Evolutionary conservation across 768 basidiomycete species (phyloP), one percentile per base, ranked within the genome.

Genomic region (Pilatotrama ljubarskyi): DNA sequence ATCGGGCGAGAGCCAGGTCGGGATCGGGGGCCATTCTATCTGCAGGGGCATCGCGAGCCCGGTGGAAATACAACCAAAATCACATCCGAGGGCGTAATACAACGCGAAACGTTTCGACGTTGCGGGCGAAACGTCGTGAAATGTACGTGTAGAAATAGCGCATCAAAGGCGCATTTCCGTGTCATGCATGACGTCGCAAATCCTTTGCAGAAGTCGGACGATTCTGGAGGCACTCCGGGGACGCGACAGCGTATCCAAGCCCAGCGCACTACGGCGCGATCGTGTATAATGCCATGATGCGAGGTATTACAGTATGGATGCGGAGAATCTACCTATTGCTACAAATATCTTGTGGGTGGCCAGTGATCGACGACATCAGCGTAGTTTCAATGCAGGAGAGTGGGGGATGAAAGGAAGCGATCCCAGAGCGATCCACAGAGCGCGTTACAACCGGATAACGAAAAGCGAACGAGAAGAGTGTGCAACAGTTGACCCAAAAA

Each of bases 271-370:
- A 55, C 56, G 62, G 65, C 65, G 65, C 65, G 65, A 32, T 63
- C 65, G 65, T 66, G 65, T 66, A 66, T 66, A 56, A 61, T 58
- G 59, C 64, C 64, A 66, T 64, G 54, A 66, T 63, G 60, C 65
- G 65, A 66, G 65, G 65, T 66, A 56, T 63, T 66, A 63, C 65
- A 66, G 57, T 59, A 51, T 41, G 54, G 58, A 51, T 46, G 50
- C 51, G 58, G 37, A 51, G 40, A 49, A 20, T 65, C 60, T 62
- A 65, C 57, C 63, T 64, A 64, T 64, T 61, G 63, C 63, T 64
- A 64, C 63, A 64, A n/a, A 40, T 42, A 56, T 54, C 47, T 48
- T 53, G 50, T 41, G 46, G 32, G 44, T 51, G 40, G 49, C 53
- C 47, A 50, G 46, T 49, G 47, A 42, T 49, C 55, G 55, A 57